phyloP scores from a whole-genome alignment of 2,329 filamentous ascomycete genomes.

The Verticillium nubilum region DNA sequence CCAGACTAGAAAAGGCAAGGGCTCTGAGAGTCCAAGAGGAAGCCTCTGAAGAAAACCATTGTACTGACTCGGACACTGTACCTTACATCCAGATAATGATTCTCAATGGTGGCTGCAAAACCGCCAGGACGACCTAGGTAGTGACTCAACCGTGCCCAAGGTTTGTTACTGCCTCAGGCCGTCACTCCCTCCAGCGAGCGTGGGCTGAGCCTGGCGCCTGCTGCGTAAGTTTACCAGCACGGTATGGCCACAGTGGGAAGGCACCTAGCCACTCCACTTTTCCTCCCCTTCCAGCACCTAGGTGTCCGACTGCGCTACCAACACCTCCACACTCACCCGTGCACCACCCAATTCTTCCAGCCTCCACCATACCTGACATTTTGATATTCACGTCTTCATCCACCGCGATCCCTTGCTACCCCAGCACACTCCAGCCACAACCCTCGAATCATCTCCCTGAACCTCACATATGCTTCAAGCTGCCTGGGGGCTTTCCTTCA shows the following conservation, averaged over 20 bases:
- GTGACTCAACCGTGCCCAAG: too few relatives aligned
- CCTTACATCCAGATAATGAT: too few relatives aligned
- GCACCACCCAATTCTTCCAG: constrained; percentile 3
- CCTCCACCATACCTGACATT: constrained; percentile 3
- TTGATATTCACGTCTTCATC: constrained; percentile 3
- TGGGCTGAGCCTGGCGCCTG: background rate
- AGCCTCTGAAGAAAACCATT: too few relatives aligned
- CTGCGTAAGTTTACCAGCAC: too few relatives aligned
- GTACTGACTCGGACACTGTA: too few relatives aligned
- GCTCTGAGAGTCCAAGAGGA: too few relatives aligned
- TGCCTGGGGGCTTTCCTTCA: constrained; percentile 37
- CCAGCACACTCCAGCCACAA: background rate
- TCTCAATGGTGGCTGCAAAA: too few relatives aligned
- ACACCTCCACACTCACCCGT: background rate
- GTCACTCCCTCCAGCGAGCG: too few relatives aligned
- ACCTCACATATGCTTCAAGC: constrained; percentile 14
- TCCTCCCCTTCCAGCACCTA: background rate
- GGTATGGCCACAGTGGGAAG: background rate
- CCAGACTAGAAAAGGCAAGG: too few relatives aligned
- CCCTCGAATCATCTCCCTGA: background rate
- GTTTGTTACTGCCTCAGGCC: too few relatives aligned
- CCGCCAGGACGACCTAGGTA: too few relatives aligned
- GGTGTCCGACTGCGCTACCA: background rate
- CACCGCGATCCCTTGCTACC: background rate
- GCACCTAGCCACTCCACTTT: background rate